Conservation (phyloP, 495 filamentous ascomycete genomes). For the Corynascus novoguineensis region DNA sequence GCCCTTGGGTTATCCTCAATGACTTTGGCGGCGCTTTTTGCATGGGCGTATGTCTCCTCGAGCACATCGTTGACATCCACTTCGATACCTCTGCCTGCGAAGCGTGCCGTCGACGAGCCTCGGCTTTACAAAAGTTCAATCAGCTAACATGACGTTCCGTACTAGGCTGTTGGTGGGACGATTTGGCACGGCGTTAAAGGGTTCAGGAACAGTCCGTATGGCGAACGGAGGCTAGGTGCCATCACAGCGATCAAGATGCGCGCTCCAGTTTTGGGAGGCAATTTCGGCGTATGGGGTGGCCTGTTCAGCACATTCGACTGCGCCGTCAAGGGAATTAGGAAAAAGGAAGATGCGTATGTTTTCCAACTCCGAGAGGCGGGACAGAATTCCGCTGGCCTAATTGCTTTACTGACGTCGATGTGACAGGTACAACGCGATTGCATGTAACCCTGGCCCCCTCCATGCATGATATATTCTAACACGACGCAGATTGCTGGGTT, state of each 20-base stretch:
- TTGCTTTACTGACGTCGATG: not conserved
- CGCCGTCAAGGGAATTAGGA: constrained; percentile 89
- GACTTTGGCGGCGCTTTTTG: constrained; percentile 96
- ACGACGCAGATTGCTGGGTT: constrained; percentile 69
- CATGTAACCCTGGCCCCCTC: not conserved
- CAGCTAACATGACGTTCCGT: constrained; percentile 8
- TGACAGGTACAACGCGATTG: constrained; percentile 65
- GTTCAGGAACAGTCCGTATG: constrained; percentile 80
- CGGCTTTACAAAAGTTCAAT: not conserved
- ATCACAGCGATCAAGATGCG: constrained; percentile 96
- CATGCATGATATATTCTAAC: not conserved
- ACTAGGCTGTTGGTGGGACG: constrained; percentile 78
- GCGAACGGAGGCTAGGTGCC: constrained; percentile 91
- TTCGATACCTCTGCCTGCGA: not conserved
- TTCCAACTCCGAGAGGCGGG: not conserved
- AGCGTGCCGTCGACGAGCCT: not conserved
- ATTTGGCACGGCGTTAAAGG: constrained; percentile 99
- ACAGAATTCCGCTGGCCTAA: too few species aligned
- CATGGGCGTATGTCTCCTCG: constrained; percentile 73
- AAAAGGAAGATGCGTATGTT: constrained; percentile 86
- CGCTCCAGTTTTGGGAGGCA: constrained; percentile 91
- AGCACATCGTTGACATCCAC: not conserved
- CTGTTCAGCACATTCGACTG: constrained; percentile 93
- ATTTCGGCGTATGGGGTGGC: constrained; percentile 94
- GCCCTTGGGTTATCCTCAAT: constrained; percentile 91